Evolutionary conservation across 768 basidiomycete genomes (phyloP).

Genomic region (Lactarius vividus): DNA sequence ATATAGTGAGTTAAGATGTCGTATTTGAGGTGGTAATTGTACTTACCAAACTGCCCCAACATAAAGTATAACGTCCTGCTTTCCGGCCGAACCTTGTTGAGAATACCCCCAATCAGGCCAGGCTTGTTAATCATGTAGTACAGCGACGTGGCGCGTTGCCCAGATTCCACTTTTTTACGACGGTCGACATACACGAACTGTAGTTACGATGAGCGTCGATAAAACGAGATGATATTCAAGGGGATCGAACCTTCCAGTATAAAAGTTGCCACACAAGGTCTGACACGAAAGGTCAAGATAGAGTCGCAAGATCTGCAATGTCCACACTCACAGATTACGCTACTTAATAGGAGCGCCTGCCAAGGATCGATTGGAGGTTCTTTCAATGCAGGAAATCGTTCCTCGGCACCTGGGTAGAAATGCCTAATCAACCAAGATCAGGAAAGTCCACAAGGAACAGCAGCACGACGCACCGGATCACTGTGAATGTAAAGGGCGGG

Average conservation of each 20-base stretch:
- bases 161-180: slow-evolving; percentile 85
- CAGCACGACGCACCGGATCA: slow-evolving; percentile 65
- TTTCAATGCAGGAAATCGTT: slow-evolving; percentile 81
- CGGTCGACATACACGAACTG: slow-evolving; percentile 87
- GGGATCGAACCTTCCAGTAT: slow-evolving; percentile 77
- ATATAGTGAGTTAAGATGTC: slow-evolving; percentile 9
- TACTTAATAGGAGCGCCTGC: slow-evolving; percentile 72
- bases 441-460: not conserved
- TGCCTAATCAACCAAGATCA: slow-evolving; percentile 50
- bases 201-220: slow-evolving; percentile 3
- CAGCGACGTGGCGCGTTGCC: slow-evolving; percentile 88
- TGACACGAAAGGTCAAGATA: slow-evolving; percentile 36
- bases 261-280: slow-evolving; percentile 90
- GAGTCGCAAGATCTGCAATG: slow-evolving; percentile 2
- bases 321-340: slow-evolving; percentile 72
- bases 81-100: slow-evolving; percentile 57
- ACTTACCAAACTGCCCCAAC: slow-evolving; percentile 74
- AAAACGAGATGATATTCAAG: not conserved
- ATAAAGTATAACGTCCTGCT: slow-evolving; percentile 77
- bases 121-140: slow-evolving; percentile 86
- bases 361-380: slow-evolving; percentile 65
- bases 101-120: slow-evolving; percentile 70
- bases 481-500: slow-evolving; percentile 85
- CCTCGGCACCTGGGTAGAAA: slow-evolving; percentile 76
- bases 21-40: slow-evolving; percentile 2